Evolutionary conservation across 345 rosid species (phyloP), one percentile per base, ranked within the genome.

Genomic region (Noccaea caerulescens): DNA sequence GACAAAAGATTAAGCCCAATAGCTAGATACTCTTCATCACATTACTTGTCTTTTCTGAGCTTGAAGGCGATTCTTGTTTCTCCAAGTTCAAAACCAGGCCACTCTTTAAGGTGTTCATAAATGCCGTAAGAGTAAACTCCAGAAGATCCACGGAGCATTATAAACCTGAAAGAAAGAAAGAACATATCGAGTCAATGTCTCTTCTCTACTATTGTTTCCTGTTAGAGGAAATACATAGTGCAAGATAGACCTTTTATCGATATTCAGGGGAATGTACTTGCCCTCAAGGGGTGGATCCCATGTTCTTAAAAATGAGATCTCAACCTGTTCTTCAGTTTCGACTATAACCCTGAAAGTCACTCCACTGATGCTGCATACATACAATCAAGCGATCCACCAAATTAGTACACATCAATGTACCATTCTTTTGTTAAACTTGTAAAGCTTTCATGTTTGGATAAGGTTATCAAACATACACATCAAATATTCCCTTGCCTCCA

Each of bases 1-100:
- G 43, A 57, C 10, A 18, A 58, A 33, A 20, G 8, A 18, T 33
- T 18, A 32, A 44, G 55, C 39, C 37, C 11, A 30, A 30, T 6
- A 42, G 11, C 27, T 10, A 27, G 16, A 68, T 57, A 27, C 30
- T 27, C 30, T 2, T 27, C 23, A 20, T 27, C 13, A 12, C 11
- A 38, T 58, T 88, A 91, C 99, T 82, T 89, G 87, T 94, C 97
- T 80, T 94, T 94, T 79, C 96, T 83, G 79, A 94, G 97, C 83
- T 94, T 86, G 84, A 94, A 91, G 8, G 94, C 86, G 30, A 94
- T 77, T 80, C 96, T 85, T 53, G 97, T 88, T 82, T 89, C 89
- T 5, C 88, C 95, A 50, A 94, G 83, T 69, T 83, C 84, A 80
- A 91, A 94, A 8, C 83, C 90, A 72, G 99, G 99, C 99, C 97